These are phyloP conservation scores for Holtermanniella nyarrowii DNA, from an alignment of 768 basidiomycete species.

Conservation along the genomic window DNA sequence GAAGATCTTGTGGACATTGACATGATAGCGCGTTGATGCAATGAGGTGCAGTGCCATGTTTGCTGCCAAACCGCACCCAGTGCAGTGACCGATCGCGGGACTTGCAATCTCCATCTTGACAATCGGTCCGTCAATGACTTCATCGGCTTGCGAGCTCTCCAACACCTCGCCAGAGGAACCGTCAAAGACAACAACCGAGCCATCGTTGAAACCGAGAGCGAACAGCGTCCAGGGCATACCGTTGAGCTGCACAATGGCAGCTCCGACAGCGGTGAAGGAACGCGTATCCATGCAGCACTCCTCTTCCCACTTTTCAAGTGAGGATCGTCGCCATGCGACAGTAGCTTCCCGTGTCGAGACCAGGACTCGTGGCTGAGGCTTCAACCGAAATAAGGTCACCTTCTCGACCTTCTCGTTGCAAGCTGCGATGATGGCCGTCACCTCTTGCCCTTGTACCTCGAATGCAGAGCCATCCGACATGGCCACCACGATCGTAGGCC, in stretches of 20 bases:
- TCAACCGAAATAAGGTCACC: too few relatives aligned
- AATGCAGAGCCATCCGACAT: neutral
- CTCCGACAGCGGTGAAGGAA: too few relatives aligned
- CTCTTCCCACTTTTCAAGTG: too few relatives aligned
- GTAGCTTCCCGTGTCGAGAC: too few relatives aligned
- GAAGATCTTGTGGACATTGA: constrained; percentile 53
- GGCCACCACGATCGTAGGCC: neutral
- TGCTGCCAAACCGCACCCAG: neutral
- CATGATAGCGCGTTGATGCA: constrained; percentile 47
- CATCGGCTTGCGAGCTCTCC: neutral
- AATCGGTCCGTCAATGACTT: constrained; percentile 10
- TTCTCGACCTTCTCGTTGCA: too few relatives aligned
- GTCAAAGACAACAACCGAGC: neutral
- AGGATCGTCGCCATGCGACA: too few relatives aligned
- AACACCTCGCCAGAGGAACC: neutral
- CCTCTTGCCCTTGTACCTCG: neutral
- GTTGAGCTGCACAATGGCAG: too few relatives aligned
- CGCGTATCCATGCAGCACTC: too few relatives aligned
- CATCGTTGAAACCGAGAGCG: neutral
- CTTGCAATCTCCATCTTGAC: constrained; percentile 10
- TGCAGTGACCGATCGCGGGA: constrained; percentile 14
- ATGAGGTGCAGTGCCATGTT: constrained; percentile 49
- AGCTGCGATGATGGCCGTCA: neutral
- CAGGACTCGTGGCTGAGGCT: too few relatives aligned
- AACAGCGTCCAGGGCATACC: neutral